Conservation (phyloP, 768 basidiomycete genomes). For the Lyophyllum shimeji region DNA sequence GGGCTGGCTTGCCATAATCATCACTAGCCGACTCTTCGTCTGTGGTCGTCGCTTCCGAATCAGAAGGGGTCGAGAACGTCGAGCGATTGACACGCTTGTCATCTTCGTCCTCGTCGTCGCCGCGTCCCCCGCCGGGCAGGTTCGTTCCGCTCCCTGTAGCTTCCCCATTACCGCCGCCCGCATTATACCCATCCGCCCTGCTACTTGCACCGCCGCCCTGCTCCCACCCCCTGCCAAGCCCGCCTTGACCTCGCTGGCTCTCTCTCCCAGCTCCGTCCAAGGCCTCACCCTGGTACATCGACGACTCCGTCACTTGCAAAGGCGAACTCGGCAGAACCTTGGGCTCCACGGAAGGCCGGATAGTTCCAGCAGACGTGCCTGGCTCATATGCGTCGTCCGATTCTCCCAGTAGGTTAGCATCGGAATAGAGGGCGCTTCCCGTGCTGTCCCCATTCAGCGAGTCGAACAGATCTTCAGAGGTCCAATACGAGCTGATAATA, state of each 20-base stretch:
- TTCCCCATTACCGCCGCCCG: constrained; percentile 21
- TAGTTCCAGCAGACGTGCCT: constrained; percentile 47
- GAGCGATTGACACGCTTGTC: constrained; percentile 25
- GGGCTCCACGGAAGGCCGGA: constrained; percentile 26
- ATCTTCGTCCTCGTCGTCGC: constrained; percentile 34
- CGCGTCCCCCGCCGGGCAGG: constrained; percentile 39
- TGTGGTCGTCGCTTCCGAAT: constrained; percentile 33
- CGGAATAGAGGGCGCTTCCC: constrained; percentile 9
- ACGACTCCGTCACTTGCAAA: neutral
- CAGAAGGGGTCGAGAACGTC: constrained; percentile 32
- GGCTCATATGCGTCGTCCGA: constrained; percentile 32
- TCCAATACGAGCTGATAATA: constrained; percentile 22
- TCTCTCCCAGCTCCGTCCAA: constrained; percentile 29
- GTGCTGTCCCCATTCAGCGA: constrained; percentile 9
- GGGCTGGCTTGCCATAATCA: constrained; percentile 35
- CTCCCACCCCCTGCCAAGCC: constrained; percentile 6
- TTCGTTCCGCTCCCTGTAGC: constrained; percentile 29
- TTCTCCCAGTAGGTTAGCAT: constrained; percentile 15
- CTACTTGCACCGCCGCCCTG: constrained; percentile 12
- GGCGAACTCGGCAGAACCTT: constrained; percentile 4
- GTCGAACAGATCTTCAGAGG: constrained; percentile 15
- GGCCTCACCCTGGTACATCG: constrained; percentile 15
- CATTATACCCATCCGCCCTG: constrained; percentile 18
- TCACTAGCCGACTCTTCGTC: constrained; percentile 37
- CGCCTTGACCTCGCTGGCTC: constrained; percentile 9